Conservation (phyloP, 257 asterid genomes). For the Penstemon newberryi region DNA sequence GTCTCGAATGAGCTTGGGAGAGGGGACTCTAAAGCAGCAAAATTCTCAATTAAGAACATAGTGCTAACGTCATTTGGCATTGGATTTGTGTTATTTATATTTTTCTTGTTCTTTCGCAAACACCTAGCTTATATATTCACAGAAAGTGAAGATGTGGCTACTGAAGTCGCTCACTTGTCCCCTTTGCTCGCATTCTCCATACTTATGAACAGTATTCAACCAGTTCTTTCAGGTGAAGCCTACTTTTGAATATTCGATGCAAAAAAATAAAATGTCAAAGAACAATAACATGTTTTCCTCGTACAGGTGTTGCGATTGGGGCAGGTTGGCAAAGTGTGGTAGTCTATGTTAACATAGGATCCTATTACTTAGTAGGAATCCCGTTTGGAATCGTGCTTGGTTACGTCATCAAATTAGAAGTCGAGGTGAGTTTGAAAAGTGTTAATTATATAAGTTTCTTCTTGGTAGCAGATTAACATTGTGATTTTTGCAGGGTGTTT, state of each 20-base stretch:
- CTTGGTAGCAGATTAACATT: neutral
- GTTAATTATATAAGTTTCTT: neutral
- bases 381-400: slow-evolving; percentile 63
- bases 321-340: slow-evolving; percentile 70
- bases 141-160: slow-evolving; percentile 38
- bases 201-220: slow-evolving; percentile 63
- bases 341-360: slow-evolving; percentile 56
- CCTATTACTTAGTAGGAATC: slow-evolving; percentile 61
- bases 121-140: slow-evolving; percentile 66
- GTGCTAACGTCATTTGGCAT: slow-evolving; percentile 48
- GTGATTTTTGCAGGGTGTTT: slow-evolving; percentile 49
- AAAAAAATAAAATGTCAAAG: neutral
- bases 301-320: slow-evolving; percentile 68
- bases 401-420: slow-evolving; percentile 47
- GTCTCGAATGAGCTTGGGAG: slow-evolving; percentile 74
- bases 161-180: slow-evolving; percentile 51
- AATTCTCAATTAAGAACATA: slow-evolving; percentile 44
- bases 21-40: slow-evolving; percentile 64
- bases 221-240: slow-evolving; percentile 63
- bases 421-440: slow-evolving; percentile 38
- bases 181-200: slow-evolving; percentile 66
- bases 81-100: slow-evolving; percentile 44
- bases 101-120: slow-evolving; percentile 56
- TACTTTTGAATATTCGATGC: neutral
- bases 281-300: neutral